Evolutionary conservation across 306 rosid species (phyloP).

Genomic region (Quercus alba): DNA sequence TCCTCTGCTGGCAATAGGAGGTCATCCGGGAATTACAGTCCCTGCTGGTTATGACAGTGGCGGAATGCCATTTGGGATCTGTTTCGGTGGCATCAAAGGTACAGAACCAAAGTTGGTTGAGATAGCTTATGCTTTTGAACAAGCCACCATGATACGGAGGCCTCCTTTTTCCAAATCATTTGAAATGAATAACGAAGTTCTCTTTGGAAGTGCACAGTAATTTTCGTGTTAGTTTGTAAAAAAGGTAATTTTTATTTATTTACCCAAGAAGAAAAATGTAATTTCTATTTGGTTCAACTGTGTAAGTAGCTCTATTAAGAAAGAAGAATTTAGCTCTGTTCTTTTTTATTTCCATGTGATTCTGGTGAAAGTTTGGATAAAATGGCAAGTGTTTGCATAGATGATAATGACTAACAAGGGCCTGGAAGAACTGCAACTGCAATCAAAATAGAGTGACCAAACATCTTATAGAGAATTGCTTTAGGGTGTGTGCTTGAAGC

Average conservation of each 20-base stretch:
- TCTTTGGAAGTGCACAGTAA: not conserved
- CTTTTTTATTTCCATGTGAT: too few relatives aligned
- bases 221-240: too few relatives aligned
- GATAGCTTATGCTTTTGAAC: conserved; percentile 43
- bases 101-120: conserved; percentile 39
- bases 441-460: too few relatives aligned
- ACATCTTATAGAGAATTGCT: too few relatives aligned
- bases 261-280: not conserved
- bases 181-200: not conserved
- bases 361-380: too few relatives aligned
- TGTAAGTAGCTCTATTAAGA: too few relatives aligned
- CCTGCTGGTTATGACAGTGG: conserved; percentile 35
- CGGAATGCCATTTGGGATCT: conserved; percentile 40
- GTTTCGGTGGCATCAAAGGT: conserved; percentile 41
- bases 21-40: conserved; percentile 39
- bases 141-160: conserved; percentile 28
- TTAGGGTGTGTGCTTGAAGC: too few relatives aligned
- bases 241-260: too few relatives aligned
- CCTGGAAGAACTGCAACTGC: too few relatives aligned
- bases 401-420: too few relatives aligned
- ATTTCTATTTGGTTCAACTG: not conserved
- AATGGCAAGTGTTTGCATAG: too few relatives aligned
- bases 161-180: conserved; percentile 17
- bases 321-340: too few relatives aligned
- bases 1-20: conserved; percentile 39